phyloP scores from a whole-genome alignment of 805 yeast genomes.

The Pichia nanzhaoensis region DNA sequence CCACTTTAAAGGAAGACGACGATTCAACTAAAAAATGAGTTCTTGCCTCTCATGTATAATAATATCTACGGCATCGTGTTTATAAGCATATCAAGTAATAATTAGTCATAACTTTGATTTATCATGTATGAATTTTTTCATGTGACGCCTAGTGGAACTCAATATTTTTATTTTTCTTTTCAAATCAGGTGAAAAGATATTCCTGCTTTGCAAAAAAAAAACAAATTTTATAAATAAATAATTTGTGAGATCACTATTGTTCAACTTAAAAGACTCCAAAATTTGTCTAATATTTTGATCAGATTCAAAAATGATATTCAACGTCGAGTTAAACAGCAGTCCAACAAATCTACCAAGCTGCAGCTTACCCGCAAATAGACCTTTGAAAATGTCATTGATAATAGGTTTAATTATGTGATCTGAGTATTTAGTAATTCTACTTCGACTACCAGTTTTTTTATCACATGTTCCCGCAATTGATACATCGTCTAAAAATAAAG shows the following conservation, averaged over 20 bases:
- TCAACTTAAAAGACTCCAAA: neutral
- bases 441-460: neutral
- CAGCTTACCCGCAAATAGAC: slow-evolving; percentile 6
- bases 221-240: slow-evolving; percentile 1
- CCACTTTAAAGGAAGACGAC: slow-evolving; percentile 17
- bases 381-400: slow-evolving; percentile 12
- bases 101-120: neutral
- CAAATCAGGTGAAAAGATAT: neutral
- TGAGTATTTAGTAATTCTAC: slow-evolving; percentile 1
- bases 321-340: neutral
- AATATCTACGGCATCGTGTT: slow-evolving; percentile 2
- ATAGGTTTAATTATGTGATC: slow-evolving; percentile 1
- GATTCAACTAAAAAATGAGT: neutral
- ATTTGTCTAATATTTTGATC: slow-evolving; percentile 1
- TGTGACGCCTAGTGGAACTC: neutral
- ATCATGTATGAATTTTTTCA: neutral
- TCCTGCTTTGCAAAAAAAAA: neutral
- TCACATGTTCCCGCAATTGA: neutral
- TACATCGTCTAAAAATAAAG: slow-evolving; percentile 3
- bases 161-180: neutral
- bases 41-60: neutral
- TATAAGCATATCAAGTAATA: no score
- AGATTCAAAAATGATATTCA: slow-evolving; percentile 5
- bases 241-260: neutral
- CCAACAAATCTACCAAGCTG: slow-evolving; percentile 8